Percentiles rank a stretch among this genome's conserved stretches.
phyloP scores from a whole-genome alignment of 169 alveolate species.

The Sarcocystis neurona region DNA sequence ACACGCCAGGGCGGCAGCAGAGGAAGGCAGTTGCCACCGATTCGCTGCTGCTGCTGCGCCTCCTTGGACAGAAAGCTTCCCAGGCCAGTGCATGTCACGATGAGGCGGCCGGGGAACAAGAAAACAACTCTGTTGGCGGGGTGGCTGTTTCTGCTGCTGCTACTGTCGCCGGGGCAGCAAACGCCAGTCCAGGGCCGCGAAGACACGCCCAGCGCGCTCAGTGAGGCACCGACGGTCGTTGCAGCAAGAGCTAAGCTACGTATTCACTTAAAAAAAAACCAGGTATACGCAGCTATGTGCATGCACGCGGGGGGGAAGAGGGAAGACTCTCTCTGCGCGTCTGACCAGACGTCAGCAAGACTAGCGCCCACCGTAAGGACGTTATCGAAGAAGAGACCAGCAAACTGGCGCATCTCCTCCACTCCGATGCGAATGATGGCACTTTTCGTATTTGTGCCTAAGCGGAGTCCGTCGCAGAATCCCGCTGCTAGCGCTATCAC shows the following conservation, averaged over 20 bases:
- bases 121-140: no score
- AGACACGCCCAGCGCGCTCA: background rate
- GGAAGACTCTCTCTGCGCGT: background rate
- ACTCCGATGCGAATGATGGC: conserved; percentile 93
- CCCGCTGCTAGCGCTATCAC: conserved; percentile 93
- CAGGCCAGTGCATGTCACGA: no score
- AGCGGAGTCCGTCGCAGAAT: conserved; percentile 92
- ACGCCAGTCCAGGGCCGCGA: background rate
- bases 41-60: no score
- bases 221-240: no score
- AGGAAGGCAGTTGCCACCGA: no score
- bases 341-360: background rate
- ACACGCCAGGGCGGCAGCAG: no score
- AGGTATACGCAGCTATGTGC: background rate
- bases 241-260: no score
- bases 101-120: no score
- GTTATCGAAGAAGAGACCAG: conserved; percentile 76
- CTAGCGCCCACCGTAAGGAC: conserved; percentile 60
- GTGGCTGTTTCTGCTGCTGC: no score
- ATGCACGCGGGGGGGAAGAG: background rate
- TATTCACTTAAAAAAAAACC: background rate
- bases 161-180: background rate
- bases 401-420: conserved; percentile 82
- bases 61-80: no score
- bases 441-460: conserved; percentile 91